phyloP scores from a whole-genome alignment of 257 asterid species.

The Striga asiatica region DNA sequence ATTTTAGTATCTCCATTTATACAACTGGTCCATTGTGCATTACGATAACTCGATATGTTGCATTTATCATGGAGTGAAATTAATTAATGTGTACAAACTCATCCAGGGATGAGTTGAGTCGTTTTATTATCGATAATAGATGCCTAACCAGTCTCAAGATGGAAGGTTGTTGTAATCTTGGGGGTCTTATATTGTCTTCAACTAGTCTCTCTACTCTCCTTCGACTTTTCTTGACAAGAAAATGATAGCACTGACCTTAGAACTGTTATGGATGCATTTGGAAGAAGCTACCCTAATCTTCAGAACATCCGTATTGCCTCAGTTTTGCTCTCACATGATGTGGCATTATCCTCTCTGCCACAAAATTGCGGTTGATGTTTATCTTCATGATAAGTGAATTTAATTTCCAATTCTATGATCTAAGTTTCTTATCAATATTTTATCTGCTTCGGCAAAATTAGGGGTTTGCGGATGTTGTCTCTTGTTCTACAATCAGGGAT shows the following conservation, averaged over 20 bases:
- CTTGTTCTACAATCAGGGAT: conserved; percentile 86
- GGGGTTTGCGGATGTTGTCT: conserved; percentile 88
- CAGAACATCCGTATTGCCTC: conserved; percentile 84
- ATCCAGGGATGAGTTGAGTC: conserved; percentile 86
- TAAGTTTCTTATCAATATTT: neutral
- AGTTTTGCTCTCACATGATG: conserved; percentile 58
- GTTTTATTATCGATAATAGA: conserved; percentile 68
- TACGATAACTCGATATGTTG: neutral
- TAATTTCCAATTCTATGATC: neutral
- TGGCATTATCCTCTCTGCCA: conserved; percentile 69
- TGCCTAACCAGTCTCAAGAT: conserved; percentile 74
- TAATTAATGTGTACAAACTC: neutral
- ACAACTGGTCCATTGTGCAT: neutral
- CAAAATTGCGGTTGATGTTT: conserved; percentile 55
- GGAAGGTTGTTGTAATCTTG: conserved; percentile 88
- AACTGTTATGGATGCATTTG: conserved; percentile 53
- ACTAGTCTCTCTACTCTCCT: conserved; percentile 56
- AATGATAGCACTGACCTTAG: conserved; percentile 67
- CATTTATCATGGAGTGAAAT: neutral
- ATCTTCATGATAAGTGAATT: too few relatives aligned
- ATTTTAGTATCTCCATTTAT: too few relatives aligned
- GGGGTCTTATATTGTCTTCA: conserved; percentile 59
- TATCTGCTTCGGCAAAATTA: conserved; percentile 20
- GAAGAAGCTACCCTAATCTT: conserved; percentile 81
- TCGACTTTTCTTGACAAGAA: conserved; percentile 75